A percentile compares a stretch with the other conserved stretches of the same genome.
These are phyloP conservation scores for Silene noctiflora DNA, from an alignment of 179 eudicot genomes.

Conservation along the genomic window DNA sequence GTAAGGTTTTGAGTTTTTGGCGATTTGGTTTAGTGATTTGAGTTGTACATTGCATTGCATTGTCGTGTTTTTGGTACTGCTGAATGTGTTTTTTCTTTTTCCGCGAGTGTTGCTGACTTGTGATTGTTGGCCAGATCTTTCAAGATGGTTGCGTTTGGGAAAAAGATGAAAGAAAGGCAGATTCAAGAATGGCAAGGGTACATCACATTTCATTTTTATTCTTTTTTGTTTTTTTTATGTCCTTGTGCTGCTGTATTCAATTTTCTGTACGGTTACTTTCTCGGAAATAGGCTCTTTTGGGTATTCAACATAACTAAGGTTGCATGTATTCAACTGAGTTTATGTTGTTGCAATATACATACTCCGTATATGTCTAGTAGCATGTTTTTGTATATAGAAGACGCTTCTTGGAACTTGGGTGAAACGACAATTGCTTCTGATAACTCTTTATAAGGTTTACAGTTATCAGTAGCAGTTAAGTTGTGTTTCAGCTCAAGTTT, in stretches of 20 bases:
- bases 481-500: constrained; percentile 3
- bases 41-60: neutral
- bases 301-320: too few species aligned
- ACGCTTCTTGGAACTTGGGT: neutral
- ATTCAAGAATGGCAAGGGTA: constrained; percentile 82
- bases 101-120: too few species aligned
- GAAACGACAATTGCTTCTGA: neutral
- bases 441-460: neutral
- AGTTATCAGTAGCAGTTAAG: neutral
- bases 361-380: neutral
- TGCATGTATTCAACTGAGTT: too few species aligned
- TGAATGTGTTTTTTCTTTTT: neutral
- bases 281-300: too few species aligned
- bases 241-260: neutral
- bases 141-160: constrained; percentile 78
- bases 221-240: neutral
- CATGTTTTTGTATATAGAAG: too few species aligned
- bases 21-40: neutral
- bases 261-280: too few species aligned
- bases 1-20: constrained; percentile 2
- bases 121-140: constrained; percentile 18
- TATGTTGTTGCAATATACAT: too few species aligned
- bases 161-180: constrained; percentile 73
- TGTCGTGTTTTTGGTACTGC: neutral
- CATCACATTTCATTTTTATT: constrained; percentile 10